These are phyloP conservation scores for Nicotiana benthamiana DNA, from an alignment of 257 asterid genomes.

Conservation along the genomic window DNA sequence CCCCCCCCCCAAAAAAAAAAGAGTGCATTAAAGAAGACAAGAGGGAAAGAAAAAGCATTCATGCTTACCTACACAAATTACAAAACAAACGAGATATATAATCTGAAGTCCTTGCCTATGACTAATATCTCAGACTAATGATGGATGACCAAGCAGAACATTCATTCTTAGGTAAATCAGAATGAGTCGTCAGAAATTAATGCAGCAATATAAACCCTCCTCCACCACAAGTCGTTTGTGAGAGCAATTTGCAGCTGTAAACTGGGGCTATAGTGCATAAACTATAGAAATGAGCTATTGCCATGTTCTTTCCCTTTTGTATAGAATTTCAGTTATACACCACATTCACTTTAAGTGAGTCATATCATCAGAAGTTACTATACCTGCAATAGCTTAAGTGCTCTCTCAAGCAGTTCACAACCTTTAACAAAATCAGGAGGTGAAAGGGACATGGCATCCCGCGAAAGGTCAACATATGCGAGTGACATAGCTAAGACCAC, in stretches of 20 bases:
- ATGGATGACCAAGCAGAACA: neutral
- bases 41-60: neutral
- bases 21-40: neutral
- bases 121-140: neutral
- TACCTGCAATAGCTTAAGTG: constrained; percentile 86
- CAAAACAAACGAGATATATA: neutral
- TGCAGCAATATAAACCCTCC: neutral
- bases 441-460: constrained; percentile 81
- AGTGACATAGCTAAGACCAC: constrained; percentile 87
- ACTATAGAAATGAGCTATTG: neutral
- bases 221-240: neutral
- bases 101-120: neutral
- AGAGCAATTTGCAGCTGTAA: neutral
- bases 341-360: neutral
- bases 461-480: constrained; percentile 82
- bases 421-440: constrained; percentile 90
- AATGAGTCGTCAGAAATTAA: neutral
- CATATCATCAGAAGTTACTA: constrained; percentile 3
- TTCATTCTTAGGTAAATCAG: neutral
- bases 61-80: neutral
- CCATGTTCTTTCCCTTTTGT: neutral
- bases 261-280: neutral
- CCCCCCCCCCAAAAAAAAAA: no score
- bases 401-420: constrained; percentile 86
- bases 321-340: neutral